These are phyloP conservation scores for Meripilus lineatus DNA, from an alignment of 1,284 basidiomycete genomes.

Conservation along the genomic window DNA sequence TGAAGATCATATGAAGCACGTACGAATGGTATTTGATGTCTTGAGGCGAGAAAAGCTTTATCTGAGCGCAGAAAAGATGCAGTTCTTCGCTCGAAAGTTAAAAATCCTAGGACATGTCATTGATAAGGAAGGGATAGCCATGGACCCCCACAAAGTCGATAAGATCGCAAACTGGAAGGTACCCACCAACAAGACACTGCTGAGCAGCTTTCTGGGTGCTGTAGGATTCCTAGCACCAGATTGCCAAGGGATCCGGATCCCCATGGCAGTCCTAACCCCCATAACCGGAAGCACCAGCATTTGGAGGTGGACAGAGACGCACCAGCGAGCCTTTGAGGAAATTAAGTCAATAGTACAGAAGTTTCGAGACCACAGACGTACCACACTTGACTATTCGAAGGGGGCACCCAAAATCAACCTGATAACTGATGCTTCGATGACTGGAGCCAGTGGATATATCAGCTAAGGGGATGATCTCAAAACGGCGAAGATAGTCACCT, in stretches of 20 bases:
- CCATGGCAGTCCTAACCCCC: conserved; percentile 9
- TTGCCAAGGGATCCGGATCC: conserved; percentile 15
- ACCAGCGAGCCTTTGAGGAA: conserved; percentile 22
- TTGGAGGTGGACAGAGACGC: too few relatives aligned
- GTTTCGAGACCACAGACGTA: conserved; percentile 15
- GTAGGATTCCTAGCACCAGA: conserved; percentile 24
- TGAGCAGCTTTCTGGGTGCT: conserved; percentile 20
- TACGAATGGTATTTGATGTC: conserved; percentile 19
- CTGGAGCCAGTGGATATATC: too few relatives aligned
- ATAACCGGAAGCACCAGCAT: background rate
- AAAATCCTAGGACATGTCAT: conserved; percentile 30
- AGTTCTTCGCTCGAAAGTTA: conserved; percentile 13
- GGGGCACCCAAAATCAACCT: conserved; percentile 16
- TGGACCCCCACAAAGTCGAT: conserved; percentile 26
- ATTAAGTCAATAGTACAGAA: conserved; percentile 18
- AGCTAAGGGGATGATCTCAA: conserved; percentile 13
- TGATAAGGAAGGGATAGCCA: too few relatives aligned
- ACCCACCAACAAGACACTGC: conserved; percentile 16
- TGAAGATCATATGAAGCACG: too few relatives aligned
- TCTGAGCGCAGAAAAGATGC: too few relatives aligned
- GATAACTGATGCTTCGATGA: conserved; percentile 16
- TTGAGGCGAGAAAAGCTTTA: conserved; percentile 21
- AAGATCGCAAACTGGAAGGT: conserved; percentile 27
- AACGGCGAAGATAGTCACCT: conserved; percentile 9
- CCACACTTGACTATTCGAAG: conserved; percentile 18